Percentiles rank a stretch among this genome's conserved stretches.
phyloP scores from a whole-genome alignment of 2,329 filamentous ascomycete genomes.

The Pyricularia grisea region DNA sequence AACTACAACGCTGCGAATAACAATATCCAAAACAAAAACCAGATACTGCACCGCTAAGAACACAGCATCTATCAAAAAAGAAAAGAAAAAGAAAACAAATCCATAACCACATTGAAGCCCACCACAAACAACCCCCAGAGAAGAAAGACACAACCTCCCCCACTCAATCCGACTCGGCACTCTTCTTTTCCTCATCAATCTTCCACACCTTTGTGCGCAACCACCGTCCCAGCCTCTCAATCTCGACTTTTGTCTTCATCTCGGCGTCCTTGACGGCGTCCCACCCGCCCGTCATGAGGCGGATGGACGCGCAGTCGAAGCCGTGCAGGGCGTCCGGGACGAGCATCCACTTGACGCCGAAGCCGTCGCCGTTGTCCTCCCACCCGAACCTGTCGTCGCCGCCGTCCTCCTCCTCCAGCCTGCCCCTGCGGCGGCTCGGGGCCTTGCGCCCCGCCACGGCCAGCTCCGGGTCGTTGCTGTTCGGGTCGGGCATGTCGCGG shows the following conservation, averaged over 20 bases:
- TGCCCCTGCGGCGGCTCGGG: constrained; percentile 13
- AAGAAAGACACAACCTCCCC: background rate
- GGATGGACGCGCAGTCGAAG: constrained; percentile 25
- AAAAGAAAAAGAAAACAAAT: background rate
- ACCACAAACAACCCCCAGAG: background rate
- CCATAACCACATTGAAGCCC: too few relatives aligned
- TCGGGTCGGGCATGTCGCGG: constrained; percentile 7
- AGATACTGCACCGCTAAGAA: background rate
- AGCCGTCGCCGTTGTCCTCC: constrained; percentile 15
- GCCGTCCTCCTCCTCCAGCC: constrained; percentile 14
- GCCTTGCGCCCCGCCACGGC: constrained; percentile 10
- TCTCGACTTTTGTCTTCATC: constrained; percentile 15
- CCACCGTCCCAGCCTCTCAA: constrained; percentile 4
- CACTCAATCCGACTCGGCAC: background rate
- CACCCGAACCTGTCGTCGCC: constrained; percentile 26
- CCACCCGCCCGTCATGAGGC: constrained; percentile 15
- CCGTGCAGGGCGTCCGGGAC: constrained; percentile 31
- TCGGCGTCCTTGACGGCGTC: constrained; percentile 20
- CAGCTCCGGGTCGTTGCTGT: constrained; percentile 6
- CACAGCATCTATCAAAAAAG: background rate
- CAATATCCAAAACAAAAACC: background rate
- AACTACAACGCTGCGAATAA: too few relatives aligned
- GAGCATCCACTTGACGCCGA: constrained; percentile 28
- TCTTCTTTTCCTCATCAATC: constrained; percentile 1
- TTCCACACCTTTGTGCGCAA: constrained; percentile 3